Conservation (phyloP, 176 grass and related monocot species). For the Tuctoria greenei region DNA sequence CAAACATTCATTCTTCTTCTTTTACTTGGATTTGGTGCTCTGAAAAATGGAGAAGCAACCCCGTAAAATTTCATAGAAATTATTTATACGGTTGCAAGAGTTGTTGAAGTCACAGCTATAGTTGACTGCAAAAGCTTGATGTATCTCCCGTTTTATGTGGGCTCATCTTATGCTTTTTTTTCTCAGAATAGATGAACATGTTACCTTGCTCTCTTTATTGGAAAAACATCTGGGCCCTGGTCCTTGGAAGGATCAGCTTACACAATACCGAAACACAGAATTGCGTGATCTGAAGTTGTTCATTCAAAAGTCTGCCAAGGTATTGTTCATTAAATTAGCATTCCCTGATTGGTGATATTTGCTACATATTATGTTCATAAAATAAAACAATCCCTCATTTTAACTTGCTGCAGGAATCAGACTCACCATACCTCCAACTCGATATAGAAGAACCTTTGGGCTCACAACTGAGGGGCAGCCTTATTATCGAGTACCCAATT, state of each 20-base stretch:
- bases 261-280: constrained; percentile 55
- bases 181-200: constrained; percentile 67
- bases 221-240: constrained; percentile 71
- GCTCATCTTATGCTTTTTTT: constrained; percentile 40
- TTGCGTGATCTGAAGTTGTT: constrained; percentile 73
- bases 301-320: constrained; percentile 74
- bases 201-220: constrained; percentile 60
- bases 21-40: neutral
- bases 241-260: constrained; percentile 88
- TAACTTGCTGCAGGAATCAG: constrained; percentile 44
- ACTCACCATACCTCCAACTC: constrained; percentile 56
- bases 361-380: neutral
- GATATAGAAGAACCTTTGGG: constrained; percentile 56
- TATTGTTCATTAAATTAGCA: constrained; percentile 36
- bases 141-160: neutral
- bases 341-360: constrained; percentile 12
- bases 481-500: constrained; percentile 73
- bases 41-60: neutral
- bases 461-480: constrained; percentile 53
- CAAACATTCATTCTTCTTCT: constrained; percentile 7
- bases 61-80: neutral
- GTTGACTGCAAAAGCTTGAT: neutral
- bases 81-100: neutral
- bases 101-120: neutral
- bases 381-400: constrained; percentile 14